A percentile compares a stretch with the other conserved stretches of the same genome.
These are phyloP conservation scores for Stenocarpella maydis DNA, from an alignment of 2,329 filamentous ascomycete species.

Conservation along the genomic window DNA sequence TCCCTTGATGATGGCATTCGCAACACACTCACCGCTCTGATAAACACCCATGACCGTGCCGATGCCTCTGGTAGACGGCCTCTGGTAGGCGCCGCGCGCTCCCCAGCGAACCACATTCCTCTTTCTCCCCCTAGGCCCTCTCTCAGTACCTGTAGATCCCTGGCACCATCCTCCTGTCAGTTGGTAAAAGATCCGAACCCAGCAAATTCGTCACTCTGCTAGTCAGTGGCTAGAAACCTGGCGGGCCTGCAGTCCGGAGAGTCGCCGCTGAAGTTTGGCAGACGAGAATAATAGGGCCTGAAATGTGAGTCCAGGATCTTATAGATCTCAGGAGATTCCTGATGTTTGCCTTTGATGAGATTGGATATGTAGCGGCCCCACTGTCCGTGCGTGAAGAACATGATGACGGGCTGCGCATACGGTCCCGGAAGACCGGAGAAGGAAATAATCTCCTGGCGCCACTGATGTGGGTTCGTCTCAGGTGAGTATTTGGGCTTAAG, in stretches of 20 bases:
- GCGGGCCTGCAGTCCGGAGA: not conserved
- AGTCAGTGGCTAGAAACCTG: not conserved
- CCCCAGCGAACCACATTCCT: not conserved
- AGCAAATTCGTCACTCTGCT: slow-evolving; percentile 6
- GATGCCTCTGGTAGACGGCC: not conserved
- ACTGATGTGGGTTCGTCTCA: not conserved
- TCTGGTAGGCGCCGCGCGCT: not conserved
- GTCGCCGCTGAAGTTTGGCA: not conserved
- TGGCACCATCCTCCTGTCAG: not conserved
- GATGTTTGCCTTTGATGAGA: not conserved
- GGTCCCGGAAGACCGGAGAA: not conserved
- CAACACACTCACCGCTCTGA: not conserved
- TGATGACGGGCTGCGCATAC: not conserved
- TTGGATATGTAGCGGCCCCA: not conserved
- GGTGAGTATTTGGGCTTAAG: not conserved
- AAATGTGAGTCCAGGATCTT: not conserved
- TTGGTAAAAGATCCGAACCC: slow-evolving; percentile 11
- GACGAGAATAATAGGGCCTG: not conserved
- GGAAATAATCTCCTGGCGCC: slow-evolving; percentile 16
- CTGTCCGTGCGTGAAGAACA: not conserved
- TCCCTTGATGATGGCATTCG: not conserved
- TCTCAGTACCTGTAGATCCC: not conserved
- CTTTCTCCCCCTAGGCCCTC: not conserved
- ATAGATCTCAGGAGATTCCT: not conserved
- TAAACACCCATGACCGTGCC: not conserved